Evolutionary conservation across 2,329 filamentous ascomycete genomes (phyloP).

Genomic region (Neofusicoccum cordaticola): DNA sequence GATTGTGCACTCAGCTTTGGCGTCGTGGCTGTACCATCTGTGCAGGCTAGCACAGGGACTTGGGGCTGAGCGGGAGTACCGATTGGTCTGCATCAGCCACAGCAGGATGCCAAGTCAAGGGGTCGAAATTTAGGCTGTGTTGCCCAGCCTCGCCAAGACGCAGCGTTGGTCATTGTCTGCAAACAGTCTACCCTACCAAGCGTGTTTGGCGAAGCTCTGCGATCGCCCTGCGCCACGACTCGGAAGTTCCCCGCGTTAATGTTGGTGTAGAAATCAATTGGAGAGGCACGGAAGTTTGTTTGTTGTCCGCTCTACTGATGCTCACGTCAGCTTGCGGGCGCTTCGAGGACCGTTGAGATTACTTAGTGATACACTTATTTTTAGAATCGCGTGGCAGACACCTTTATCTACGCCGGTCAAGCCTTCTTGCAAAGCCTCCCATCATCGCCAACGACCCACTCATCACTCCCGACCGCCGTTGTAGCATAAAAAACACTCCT

Average conservation of each 20-base stretch:
- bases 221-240: not conserved
- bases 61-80: not conserved
- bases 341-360: no score
- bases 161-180: not conserved
- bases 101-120: not conserved
- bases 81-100: not conserved
- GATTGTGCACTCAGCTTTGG: not conserved
- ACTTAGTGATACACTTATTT: no score
- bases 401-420: no score
- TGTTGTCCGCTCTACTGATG: no score
- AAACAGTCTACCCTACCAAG: not conserved
- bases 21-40: not conserved
- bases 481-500: constrained; percentile 23
- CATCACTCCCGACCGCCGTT: constrained; percentile 27
- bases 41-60: not conserved
- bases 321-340: no score
- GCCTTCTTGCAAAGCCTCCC: constrained; percentile 18
- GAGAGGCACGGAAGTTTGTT: no score
- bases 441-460: constrained; percentile 23
- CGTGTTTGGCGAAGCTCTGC: not conserved
- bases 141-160: not conserved
- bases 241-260: no score
- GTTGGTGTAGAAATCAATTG: no score
- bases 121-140: not conserved
- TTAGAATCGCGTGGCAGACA: no score